phyloP scores from a whole-genome alignment of 2,329 filamentous ascomycete genomes.

The Aspergillus bombycis region DNA sequence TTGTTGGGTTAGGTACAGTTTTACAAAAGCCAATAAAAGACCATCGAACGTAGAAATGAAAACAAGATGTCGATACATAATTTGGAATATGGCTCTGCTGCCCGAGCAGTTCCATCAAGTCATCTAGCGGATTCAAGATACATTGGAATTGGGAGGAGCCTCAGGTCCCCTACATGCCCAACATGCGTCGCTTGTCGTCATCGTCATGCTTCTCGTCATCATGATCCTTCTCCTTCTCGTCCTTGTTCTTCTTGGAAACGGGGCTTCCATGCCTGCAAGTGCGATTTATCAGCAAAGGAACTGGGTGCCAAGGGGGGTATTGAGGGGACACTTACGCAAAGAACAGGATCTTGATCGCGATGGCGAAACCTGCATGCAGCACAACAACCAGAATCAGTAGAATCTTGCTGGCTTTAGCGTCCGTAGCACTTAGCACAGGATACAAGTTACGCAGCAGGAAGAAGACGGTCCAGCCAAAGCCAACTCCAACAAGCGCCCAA shows the following conservation, averaged over 20 bases:
- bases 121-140: not conserved
- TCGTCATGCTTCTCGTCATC: slow-evolving; percentile 26
- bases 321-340: slow-evolving; percentile 65
- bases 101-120: slow-evolving; percentile 19
- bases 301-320: not conserved
- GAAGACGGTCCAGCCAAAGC: slow-evolving; percentile 78
- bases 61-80: not conserved
- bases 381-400: slow-evolving; percentile 81
- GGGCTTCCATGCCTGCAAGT: slow-evolving; percentile 63
- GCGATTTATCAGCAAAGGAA: slow-evolving; percentile 18
- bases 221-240: slow-evolving; percentile 33
- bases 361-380: slow-evolving; percentile 84
- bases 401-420: slow-evolving; percentile 87
- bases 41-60: slow-evolving; percentile 6
- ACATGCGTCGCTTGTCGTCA: slow-evolving; percentile 34
- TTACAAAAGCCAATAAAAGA: slow-evolving; percentile 9
- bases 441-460: slow-evolving; percentile 87
- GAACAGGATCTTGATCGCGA: slow-evolving; percentile 96
- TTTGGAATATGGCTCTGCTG: slow-evolving; percentile 10
- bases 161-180: slow-evolving; percentile 26
- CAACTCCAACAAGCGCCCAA: slow-evolving; percentile 88
- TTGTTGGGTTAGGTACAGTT: slow-evolving; percentile 18
- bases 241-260: slow-evolving; percentile 48
- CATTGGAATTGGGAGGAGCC: not conserved
- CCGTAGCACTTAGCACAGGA: slow-evolving; percentile 89